phyloP scores from a whole-genome alignment of 768 basidiomycete genomes.

The Sistotremastrum suecicum region DNA sequence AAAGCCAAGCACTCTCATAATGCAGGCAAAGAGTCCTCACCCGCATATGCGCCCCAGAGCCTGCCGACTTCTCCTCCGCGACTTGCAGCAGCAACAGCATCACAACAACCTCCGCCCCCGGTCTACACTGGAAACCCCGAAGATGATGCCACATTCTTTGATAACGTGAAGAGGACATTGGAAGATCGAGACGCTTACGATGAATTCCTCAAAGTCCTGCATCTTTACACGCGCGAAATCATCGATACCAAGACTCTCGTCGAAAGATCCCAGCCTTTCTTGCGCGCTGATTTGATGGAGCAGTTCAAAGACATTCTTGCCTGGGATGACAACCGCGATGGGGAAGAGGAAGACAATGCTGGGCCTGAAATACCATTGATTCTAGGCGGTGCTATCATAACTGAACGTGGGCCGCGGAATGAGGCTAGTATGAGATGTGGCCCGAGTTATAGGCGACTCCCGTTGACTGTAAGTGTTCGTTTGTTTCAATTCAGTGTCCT shows the following conservation, averaged over 20 bases:
- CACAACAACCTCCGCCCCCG: constrained; percentile 13
- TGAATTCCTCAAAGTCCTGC: constrained; percentile 91
- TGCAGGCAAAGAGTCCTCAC: too few species aligned
- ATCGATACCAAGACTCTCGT: constrained; percentile 80
- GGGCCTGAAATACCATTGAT: constrained; percentile 28
- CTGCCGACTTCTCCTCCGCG: too few species aligned
- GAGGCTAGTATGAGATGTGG: constrained; percentile 69
- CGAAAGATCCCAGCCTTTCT: constrained; percentile 64
- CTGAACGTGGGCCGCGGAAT: constrained; percentile 27
- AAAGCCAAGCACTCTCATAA: too few species aligned
- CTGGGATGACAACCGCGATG: constrained; percentile 50
- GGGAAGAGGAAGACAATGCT: constrained; percentile 43
- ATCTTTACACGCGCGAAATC: constrained; percentile 87
- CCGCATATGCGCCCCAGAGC: too few species aligned
- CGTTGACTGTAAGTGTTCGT: constrained; percentile 47
- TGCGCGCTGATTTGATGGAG: constrained; percentile 57
- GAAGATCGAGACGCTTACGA: constrained; percentile 71
- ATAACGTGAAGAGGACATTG: constrained; percentile 65
- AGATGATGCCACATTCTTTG: constrained; percentile 81
- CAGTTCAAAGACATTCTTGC: constrained; percentile 80
- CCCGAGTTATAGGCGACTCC: constrained; percentile 75
- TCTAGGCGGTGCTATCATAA: constrained; percentile 5
- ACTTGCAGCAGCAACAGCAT: constrained; percentile 22
- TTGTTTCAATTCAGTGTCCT: background rate
- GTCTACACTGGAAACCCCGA: constrained; percentile 1